phyloP scores from a whole-genome alignment of 257 asterid genomes.

The Solanum infundibuliforme region DNA sequence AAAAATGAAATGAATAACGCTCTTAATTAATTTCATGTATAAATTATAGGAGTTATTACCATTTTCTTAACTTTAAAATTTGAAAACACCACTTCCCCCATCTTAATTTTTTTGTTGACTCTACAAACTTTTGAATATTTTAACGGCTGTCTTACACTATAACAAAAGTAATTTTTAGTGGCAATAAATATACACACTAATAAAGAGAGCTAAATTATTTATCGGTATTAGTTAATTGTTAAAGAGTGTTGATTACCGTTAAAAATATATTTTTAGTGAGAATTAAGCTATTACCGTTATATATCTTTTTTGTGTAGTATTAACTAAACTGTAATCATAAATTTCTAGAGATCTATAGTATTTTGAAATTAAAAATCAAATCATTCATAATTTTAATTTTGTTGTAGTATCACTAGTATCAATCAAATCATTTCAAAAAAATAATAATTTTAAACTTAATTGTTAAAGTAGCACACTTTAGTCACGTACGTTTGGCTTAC shows the following conservation, averaged over 20 bases:
- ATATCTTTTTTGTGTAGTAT: too few species aligned
- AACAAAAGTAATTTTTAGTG: too few species aligned
- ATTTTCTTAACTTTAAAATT: background rate
- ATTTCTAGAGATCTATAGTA: background rate
- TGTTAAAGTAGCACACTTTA: background rate
- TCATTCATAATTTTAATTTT: background rate
- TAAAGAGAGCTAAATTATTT: too few species aligned
- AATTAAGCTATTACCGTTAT: too few species aligned
- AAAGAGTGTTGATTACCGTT: too few species aligned
- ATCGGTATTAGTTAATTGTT: background rate
- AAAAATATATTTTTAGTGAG: too few species aligned
- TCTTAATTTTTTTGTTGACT: background rate
- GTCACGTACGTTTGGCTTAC: background rate
- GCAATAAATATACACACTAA: background rate
- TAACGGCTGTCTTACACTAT: background rate
- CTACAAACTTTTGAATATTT: background rate
- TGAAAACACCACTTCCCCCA: background rate
- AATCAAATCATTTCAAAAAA: background rate
- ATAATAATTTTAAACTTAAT: background rate
- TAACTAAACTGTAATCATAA: too few species aligned
- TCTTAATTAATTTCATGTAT: background rate
- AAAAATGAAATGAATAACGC: background rate
- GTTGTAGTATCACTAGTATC: background rate
- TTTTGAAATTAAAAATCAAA: background rate
- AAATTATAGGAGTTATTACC: background rate